Percentiles rank a stretch among this genome's conserved stretches.
Conservation (phyloP, 2,329 filamentous ascomycete genomes). For the Curvularia sp. region DNA sequence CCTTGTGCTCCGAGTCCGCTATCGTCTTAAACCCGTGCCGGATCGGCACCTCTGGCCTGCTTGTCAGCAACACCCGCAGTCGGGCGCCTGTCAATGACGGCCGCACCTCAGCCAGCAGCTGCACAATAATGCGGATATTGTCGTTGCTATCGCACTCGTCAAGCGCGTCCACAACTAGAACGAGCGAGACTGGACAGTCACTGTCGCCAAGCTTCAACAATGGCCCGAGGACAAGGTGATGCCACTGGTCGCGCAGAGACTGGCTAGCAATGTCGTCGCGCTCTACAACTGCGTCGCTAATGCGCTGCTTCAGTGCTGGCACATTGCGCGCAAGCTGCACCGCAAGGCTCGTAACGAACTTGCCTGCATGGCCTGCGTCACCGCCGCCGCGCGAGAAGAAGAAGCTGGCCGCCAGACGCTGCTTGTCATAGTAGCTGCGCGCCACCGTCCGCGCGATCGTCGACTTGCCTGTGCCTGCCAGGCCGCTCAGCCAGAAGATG, state of each 20-base stretch:
- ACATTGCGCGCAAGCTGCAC: constrained; percentile 3
- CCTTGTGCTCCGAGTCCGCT: constrained; percentile 8
- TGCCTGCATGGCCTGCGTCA: constrained; percentile 17
- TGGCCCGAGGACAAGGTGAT: constrained; percentile 25
- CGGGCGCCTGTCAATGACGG: too few relatives aligned
- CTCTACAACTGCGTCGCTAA: constrained; percentile 20
- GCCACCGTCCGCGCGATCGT: background rate
- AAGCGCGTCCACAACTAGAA: constrained; percentile 39
- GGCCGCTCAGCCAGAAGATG: constrained; percentile 43
- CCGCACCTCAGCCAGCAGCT: constrained; percentile 22
- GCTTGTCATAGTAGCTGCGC: background rate
- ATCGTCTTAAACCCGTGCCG: constrained; percentile 21
- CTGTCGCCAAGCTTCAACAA: constrained; percentile 9
- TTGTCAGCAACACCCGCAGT: constrained; percentile 25
- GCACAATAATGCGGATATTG: constrained; percentile 22
- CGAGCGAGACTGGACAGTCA: too few relatives aligned
- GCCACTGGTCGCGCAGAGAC: constrained; percentile 28
- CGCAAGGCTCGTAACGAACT: constrained; percentile 22
- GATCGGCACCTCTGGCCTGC: constrained; percentile 28
- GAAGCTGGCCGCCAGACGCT: background rate
- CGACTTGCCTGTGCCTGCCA: constrained; percentile 45
- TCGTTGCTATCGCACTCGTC: constrained; percentile 41
- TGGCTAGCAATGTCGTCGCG: constrained; percentile 14
- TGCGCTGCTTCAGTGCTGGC: constrained; percentile 1
- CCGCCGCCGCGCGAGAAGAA: constrained; percentile 25